These are phyloP conservation scores for Rhododendron molle DNA, from an alignment of 148 eudicot genomes.

Conservation along the genomic window DNA sequence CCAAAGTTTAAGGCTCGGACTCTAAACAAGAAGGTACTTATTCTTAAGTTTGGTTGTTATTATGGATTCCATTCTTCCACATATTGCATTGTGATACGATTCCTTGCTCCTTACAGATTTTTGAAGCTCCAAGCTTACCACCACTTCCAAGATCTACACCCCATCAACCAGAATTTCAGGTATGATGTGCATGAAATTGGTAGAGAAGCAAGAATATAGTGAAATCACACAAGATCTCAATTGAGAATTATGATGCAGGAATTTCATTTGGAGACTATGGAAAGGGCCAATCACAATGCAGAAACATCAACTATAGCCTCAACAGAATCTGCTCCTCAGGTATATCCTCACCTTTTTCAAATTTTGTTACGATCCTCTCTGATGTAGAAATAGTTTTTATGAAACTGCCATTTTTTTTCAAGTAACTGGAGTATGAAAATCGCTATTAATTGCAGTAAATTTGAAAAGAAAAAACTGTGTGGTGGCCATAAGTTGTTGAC, in stretches of 20 bases:
- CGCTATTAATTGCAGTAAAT: neutral
- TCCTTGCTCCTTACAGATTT: constrained; percentile 41
- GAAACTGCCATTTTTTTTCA: neutral
- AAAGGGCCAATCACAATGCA: constrained; percentile 64
- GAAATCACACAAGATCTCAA: neutral
- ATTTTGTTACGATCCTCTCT: neutral
- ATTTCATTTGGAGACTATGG: constrained; percentile 81
- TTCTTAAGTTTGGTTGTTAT: neutral
- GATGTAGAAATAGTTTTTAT: neutral
- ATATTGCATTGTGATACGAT: constrained; percentile 1
- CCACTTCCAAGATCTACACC: constrained; percentile 66
- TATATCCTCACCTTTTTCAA: neutral
- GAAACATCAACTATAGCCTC: constrained; percentile 72
- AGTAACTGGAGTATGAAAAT: neutral
- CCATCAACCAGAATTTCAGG: constrained; percentile 78
- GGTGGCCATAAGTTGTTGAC: too few species aligned
- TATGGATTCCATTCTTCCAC: neutral
- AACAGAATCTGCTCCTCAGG: constrained; percentile 51
- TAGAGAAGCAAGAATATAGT: neutral
- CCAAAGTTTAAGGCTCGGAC: constrained; percentile 95
- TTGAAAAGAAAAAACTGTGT: neutral
- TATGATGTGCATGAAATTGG: constrained; percentile 10
- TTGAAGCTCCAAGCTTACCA: constrained; percentile 69
- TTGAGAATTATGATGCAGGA: constrained; percentile 33
- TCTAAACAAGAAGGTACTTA: constrained; percentile 69